phyloP scores from a whole-genome alignment of 1,284 basidiomycete species.

The Ganoderma sinense region DNA sequence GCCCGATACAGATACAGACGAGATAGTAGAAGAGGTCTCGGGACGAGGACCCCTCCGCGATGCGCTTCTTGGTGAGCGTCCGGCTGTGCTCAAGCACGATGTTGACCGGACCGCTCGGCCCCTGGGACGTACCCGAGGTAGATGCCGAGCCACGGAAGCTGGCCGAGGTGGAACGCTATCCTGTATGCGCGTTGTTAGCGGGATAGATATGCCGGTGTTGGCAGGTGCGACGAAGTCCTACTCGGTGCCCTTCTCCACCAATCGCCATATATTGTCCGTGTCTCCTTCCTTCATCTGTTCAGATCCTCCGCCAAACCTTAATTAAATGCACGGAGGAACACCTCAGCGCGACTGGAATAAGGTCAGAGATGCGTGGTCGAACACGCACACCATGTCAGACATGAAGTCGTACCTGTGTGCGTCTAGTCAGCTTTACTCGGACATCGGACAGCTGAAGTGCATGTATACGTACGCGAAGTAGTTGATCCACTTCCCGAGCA shows the following conservation, averaged over 20 bases:
- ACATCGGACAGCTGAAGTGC: too few relatives aligned
- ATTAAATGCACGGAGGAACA: neutral
- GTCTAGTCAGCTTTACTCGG: neutral
- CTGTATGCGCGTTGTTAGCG: slow-evolving; percentile 4
- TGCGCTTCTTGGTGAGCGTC: slow-evolving; percentile 15
- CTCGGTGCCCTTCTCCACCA: slow-evolving; percentile 21
- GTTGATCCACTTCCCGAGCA: slow-evolving; percentile 55
- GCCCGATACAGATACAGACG: neutral
- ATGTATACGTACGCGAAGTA: slow-evolving; percentile 56
- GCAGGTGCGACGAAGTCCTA: too few relatives aligned
- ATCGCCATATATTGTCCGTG: slow-evolving; percentile 22
- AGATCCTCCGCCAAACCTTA: slow-evolving; percentile 35
- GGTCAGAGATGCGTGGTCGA: neutral
- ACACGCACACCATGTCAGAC: slow-evolving; percentile 38
- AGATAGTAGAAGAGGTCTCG: slow-evolving; percentile 35
- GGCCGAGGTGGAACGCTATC: slow-evolving; percentile 17
- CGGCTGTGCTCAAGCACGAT: slow-evolving; percentile 18
- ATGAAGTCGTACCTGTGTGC: slow-evolving; percentile 34
- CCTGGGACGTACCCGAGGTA: slow-evolving; percentile 24
- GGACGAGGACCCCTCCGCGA: slow-evolving; percentile 15
- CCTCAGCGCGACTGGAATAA: neutral
- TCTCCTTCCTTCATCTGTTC: slow-evolving; percentile 35
- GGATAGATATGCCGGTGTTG: neutral
- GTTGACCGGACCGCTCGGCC: slow-evolving; percentile 19
- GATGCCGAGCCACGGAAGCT: slow-evolving; percentile 33